Evolutionary conservation across 169 alveolate species (phyloP), one percentile per base, ranked within the genome.

Genomic region (Plasmodium vinckei): DNA sequence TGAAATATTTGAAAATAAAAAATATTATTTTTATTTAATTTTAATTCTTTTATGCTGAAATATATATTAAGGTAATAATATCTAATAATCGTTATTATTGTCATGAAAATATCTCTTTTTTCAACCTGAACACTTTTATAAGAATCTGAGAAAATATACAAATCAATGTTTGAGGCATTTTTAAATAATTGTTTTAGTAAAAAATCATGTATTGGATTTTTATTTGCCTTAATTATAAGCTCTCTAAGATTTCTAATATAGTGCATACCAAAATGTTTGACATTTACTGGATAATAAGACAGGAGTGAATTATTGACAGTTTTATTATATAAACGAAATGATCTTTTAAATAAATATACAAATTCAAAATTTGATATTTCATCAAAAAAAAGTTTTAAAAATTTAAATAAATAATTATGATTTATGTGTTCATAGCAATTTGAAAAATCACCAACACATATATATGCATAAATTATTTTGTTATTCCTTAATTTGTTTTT

Each of bases 391-490:
- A 13, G 15, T 72, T 86, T 86, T 54, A 86, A 47, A 23, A 59
- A 69, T 69, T 68, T 86, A 64, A 86, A 86, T 47, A 86, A 51
- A 69, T 68, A 86, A 54, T 86, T 71, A 86, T 86, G 91, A 25
- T 71, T 59, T 39, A 86, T 86, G 46, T 86, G 91, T 19, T 86
- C 91, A 39, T 86, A 86, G 21, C 91, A 86, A 27, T 71, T 86
- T 7, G 73, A 70, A 47, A 86, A 86, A 54, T 86, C 91, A n/a
- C 91, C 91, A 9, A 86, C 65, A 60, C 91, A 86, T 51, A 86
- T 51, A 39, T 70, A 86, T 49, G 91, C 91, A 86, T 69, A 86
- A 21, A 86, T 70, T 12, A 13, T 64, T 60, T 86, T 86, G 25
- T 63, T 61, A 27, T 86, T 86, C 54, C 64, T 56, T 65, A 86